Evolutionary conservation across 2,329 filamentous ascomycete species (phyloP).

Genomic region (Thermothelomyces thermophilus): DNA sequence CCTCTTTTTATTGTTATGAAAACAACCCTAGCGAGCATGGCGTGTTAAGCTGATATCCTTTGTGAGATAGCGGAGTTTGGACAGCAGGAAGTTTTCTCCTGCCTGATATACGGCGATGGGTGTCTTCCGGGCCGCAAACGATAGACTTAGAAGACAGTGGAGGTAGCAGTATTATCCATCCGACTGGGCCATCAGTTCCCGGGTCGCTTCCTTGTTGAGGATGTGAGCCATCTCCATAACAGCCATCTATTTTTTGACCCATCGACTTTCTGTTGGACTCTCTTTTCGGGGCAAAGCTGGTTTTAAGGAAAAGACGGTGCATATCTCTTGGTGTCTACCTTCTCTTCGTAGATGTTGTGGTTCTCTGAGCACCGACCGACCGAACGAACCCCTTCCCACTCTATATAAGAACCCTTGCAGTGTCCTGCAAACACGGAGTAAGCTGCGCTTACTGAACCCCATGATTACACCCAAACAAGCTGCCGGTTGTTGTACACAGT

Average conservation of each 20-base stretch:
- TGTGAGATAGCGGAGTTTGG: background rate
- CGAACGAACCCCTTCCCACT: too few relatives aligned
- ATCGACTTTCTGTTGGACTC: background rate
- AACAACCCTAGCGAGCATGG: slow-evolving; percentile 3
- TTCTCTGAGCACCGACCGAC: background rate
- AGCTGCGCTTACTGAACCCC: background rate
- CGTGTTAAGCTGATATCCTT: slow-evolving; percentile 8
- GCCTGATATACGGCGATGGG: background rate
- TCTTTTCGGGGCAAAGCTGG: background rate
- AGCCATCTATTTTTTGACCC: too few relatives aligned
- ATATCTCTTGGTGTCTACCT: background rate
- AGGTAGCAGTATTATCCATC: background rate
- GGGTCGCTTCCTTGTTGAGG: too few relatives aligned
- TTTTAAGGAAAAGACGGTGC: background rate
- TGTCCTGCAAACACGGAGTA: background rate
- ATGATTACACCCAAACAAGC: background rate
- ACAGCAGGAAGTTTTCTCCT: background rate
- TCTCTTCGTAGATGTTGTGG: background rate
- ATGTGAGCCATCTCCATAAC: too few relatives aligned
- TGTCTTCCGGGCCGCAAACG: background rate
- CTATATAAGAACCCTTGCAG: background rate
- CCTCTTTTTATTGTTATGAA: slow-evolving; percentile 1
- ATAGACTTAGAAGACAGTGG: background rate
- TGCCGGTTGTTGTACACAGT: slow-evolving; percentile 3
- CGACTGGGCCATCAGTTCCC: too few relatives aligned